A percentile compares a stretch with the other conserved stretches of the same genome.
phyloP scores from a whole-genome alignment of 1,284 basidiomycete genomes.

The Quambalaria eucalypti region DNA sequence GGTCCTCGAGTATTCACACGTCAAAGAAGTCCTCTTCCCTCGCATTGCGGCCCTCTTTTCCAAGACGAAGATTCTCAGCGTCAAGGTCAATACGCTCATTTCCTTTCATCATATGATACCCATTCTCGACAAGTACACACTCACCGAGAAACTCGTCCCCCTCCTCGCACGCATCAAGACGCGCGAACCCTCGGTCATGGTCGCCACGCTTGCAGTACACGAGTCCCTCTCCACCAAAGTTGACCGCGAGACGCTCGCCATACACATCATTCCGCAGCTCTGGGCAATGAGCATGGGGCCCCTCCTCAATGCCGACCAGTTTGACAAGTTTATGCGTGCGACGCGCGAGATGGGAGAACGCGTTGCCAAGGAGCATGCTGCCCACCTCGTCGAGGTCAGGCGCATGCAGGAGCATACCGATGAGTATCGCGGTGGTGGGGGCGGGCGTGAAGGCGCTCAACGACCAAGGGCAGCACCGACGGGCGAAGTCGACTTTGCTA shows the following conservation, averaged over 20 bases:
- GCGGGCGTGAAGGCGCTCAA: conserved; percentile 19
- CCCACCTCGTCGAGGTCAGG: conserved; percentile 21
- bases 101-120: conserved; percentile 88
- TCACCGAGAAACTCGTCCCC: conserved; percentile 91
- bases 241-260: conserved; percentile 87
- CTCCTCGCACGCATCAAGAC: conserved; percentile 88
- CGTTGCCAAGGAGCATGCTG: conserved; percentile 69
- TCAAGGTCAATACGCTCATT: conserved; percentile 74
- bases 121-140: conserved; percentile 75
- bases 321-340: conserved; percentile 53
- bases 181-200: conserved; percentile 54
- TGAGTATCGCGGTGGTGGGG: conserved; percentile 16
- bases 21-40: conserved; percentile 43
- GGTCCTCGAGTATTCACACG: conserved; percentile 60
- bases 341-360: conserved; percentile 57
- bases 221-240: conserved; percentile 94
- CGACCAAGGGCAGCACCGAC: conserved; percentile 12
- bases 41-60: conserved; percentile 35
- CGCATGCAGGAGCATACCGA: conserved; percentile 38
- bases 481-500: conserved; percentile 42
- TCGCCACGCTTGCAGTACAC: conserved; percentile 81
- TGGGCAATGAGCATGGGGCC: conserved; percentile 39
- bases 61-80: conserved; percentile 49
- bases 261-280: conserved; percentile 47
- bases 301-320: conserved; percentile 77